Conservation (phyloP, 208 protist genomes). For the Leishmania tarentolae region DNA sequence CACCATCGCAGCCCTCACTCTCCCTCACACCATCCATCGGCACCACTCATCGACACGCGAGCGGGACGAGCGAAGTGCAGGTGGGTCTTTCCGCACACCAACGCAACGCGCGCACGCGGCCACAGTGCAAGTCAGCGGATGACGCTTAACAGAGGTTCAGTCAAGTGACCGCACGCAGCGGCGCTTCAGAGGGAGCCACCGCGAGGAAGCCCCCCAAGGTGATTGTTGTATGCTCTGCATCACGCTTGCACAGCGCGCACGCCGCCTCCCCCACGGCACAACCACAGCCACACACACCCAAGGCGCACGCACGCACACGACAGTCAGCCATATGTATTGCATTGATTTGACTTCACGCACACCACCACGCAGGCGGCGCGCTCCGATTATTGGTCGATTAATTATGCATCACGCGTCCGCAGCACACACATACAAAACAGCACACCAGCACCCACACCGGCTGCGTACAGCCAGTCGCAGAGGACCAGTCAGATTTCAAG, state of each 20-base stretch:
- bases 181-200: constrained; percentile 25
- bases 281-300: neutral
- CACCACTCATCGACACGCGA: constrained; percentile 28
- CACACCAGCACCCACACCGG: neutral
- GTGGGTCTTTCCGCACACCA: constrained; percentile 24
- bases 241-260: constrained; percentile 25
- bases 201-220: constrained; percentile 22
- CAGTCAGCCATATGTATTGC: constrained; percentile 8
- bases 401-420: constrained; percentile 12
- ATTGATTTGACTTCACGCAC: constrained; percentile 17
- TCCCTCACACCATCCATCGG: constrained; percentile 37
- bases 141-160: constrained; percentile 45
- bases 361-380: constrained; percentile 5
- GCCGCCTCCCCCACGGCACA: neutral
- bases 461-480: neutral
- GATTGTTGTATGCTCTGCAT: constrained; percentile 41
- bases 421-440: neutral
- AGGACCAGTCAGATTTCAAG: constrained; percentile 52
- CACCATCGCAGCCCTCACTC: constrained; percentile 9
- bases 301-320: neutral
- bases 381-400: constrained; percentile 18
- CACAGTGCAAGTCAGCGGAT: constrained; percentile 36
- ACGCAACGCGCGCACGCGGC: constrained; percentile 2
- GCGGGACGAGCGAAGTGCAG: constrained; percentile 59
- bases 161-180: constrained; percentile 19